Base-by-base conservation (phyloP, 176 grass and related monocot species). In the Juncus effusus region DNA sequence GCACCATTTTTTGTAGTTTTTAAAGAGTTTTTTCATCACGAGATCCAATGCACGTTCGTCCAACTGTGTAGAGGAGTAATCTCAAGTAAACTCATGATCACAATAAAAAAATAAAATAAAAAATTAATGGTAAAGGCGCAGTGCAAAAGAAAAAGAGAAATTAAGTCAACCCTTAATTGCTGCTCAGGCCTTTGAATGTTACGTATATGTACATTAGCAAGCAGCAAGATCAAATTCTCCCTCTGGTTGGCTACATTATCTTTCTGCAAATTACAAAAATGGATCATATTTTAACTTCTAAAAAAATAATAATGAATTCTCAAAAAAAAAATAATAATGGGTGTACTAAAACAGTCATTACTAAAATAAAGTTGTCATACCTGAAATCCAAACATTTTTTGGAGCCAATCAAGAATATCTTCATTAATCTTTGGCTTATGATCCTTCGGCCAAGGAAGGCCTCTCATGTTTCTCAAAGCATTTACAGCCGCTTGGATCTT, bases 351-450 rank as follows among this genome's bases (percentile, higher is more conserved):
- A 55, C 57, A 38, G 50, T 61, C 16, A 82, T 65, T 6, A 38
- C 61, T 63, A 16, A 78, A 78, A 39, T 16, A 78, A 62, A 53
- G 77, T 75, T 56, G 56, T 51, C 42, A 81, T 85, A 83, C 93
- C 93, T 97, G 93, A 86, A 97, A 97, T 15, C 93, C 88, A 92
- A 97, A 97, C 85, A 97, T 97, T 61, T 77, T 66, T 82, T 97
- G 93, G 51, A 97, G 88, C 93, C 93, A 97, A 69, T 97, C 93
- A 72, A 97, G 86, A 28, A 97, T 70, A 67, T 97, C 93, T 64
- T 84, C 88, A 2, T 89, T 91, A 65, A 86, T 76, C 73, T 92
- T 92, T n/a, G 74, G 67, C 52, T 91, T 82, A 62, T 89, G 79
- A 74, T 81, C 84, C 77, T 92, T 92, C 3, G 80, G 82, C 76